A percentile compares a stretch with the other conserved stretches of the same genome.
Conservation (phyloP, 2,329 filamentous ascomycete species). For the Botrytis fabae region DNA sequence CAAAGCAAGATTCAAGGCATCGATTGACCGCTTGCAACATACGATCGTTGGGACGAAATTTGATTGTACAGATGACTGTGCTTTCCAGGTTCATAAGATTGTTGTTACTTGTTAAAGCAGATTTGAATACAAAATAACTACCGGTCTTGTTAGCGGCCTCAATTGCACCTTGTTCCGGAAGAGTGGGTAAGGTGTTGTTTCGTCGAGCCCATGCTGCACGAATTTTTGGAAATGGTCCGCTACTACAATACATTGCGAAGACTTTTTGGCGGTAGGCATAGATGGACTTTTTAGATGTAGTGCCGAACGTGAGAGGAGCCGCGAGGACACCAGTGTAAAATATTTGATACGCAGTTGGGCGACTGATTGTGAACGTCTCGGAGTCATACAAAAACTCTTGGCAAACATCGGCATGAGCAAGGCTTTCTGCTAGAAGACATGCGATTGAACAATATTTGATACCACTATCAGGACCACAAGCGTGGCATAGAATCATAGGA, state of each 20-base stretch:
- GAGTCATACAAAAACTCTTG: constrained; percentile 23
- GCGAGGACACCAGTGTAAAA: background rate
- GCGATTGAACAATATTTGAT: constrained; percentile 35
- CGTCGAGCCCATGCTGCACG: constrained; percentile 29
- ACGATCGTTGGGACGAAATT: constrained; percentile 24
- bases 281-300: constrained; percentile 8
- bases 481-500: constrained; percentile 31
- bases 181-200: constrained; percentile 7
- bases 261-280: constrained; percentile 34
- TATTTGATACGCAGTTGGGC: constrained; percentile 19
- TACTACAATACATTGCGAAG: constrained; percentile 33
- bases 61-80: constrained; percentile 34
- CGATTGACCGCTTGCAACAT: constrained; percentile 29
- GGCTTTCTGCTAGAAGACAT: constrained; percentile 35
- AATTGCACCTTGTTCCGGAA: constrained; percentile 14
- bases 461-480: constrained; percentile 29
- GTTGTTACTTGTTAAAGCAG: constrained; percentile 21
- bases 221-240: constrained; percentile 32
- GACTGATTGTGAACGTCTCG: background rate
- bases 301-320: background rate
- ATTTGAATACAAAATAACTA: constrained; percentile 37
- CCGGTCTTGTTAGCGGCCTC: constrained; percentile 29
- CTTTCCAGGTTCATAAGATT: constrained; percentile 24
- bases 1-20: constrained; percentile 31
- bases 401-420: constrained; percentile 29